Percentiles rank a stretch among this genome's conserved stretches.
These are phyloP conservation scores for Lanzia echinophila DNA, from an alignment of 2,329 filamentous ascomycete species.

Conservation along the genomic window DNA sequence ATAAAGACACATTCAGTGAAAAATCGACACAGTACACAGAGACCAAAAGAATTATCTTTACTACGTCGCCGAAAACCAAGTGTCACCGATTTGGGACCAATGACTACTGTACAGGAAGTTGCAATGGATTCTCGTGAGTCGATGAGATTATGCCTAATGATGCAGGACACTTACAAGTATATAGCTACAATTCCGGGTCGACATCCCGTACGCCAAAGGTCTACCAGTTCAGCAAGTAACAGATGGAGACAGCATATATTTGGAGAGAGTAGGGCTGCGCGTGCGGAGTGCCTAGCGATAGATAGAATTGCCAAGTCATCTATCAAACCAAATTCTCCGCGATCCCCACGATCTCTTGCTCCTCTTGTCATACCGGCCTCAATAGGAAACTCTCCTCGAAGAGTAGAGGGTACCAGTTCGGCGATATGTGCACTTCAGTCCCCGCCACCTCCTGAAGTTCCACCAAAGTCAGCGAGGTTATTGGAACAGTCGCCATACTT, in stretches of 20 bases:
- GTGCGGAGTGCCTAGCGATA: constrained; percentile 28
- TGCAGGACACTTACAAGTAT: constrained; percentile 9
- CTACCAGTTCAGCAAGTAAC: constrained; percentile 51
- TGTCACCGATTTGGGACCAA: constrained; percentile 57
- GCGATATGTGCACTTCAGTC: constrained; percentile 38
- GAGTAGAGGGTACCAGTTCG: constrained; percentile 14
- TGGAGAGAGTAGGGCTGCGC: constrained; percentile 29
- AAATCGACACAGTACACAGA: constrained; percentile 35
- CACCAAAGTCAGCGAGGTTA: constrained; percentile 36
- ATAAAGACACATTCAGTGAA: not conserved
- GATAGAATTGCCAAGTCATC: constrained; percentile 32
- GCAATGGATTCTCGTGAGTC: constrained; percentile 64
- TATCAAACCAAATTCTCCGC: constrained; percentile 23
- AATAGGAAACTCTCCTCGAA: constrained; percentile 14
- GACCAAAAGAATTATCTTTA: constrained; percentile 52
- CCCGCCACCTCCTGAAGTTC: constrained; percentile 35
- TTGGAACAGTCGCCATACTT: constrained; percentile 39
- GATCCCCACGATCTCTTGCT: constrained; percentile 47
- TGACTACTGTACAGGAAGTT: constrained; percentile 62
- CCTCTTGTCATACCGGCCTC: constrained; percentile 49
- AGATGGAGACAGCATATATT: constrained; percentile 42
- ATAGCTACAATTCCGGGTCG: constrained; percentile 61
- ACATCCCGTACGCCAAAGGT: constrained; percentile 57
- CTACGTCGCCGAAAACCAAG: constrained; percentile 55
- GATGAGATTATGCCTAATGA: not conserved